Conservation (phyloP, 2,329 filamentous ascomycete species). For the Blumeria graminis region DNA sequence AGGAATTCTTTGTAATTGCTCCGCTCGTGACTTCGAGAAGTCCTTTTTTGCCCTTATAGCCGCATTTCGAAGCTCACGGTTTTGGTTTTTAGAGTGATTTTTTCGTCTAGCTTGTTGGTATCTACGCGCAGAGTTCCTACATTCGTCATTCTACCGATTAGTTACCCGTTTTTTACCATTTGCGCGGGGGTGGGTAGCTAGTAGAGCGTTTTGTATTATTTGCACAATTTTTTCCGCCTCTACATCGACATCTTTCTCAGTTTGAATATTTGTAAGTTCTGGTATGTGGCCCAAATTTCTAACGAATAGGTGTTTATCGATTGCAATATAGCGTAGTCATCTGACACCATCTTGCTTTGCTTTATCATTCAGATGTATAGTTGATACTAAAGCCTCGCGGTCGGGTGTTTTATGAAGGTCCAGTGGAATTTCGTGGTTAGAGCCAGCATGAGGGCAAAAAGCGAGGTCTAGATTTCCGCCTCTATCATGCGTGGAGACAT, state of each 20-base stretch:
- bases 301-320: background rate
- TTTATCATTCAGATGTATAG: background rate
- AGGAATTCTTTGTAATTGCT: background rate
- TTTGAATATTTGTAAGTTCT: background rate
- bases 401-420: background rate
- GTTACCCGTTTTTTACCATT: background rate
- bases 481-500: background rate
- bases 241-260: background rate
- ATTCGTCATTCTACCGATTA: background rate
- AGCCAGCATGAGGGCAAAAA: background rate
- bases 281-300: background rate
- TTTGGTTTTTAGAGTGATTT: background rate
- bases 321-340: background rate
- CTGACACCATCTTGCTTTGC: background rate
- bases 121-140: background rate
- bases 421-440: background rate
- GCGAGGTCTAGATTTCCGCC: conserved; percentile 1
- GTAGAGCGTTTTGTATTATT: background rate
- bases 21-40: background rate
- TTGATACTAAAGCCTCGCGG: background rate
- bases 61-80: background rate
- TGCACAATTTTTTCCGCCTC: background rate
- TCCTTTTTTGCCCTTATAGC: background rate
- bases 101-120: background rate
- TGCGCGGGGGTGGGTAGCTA: too few species aligned